Evolutionary conservation across 805 yeast genomes (phyloP).

Genomic region (Metschnikowia cubensis): DNA sequence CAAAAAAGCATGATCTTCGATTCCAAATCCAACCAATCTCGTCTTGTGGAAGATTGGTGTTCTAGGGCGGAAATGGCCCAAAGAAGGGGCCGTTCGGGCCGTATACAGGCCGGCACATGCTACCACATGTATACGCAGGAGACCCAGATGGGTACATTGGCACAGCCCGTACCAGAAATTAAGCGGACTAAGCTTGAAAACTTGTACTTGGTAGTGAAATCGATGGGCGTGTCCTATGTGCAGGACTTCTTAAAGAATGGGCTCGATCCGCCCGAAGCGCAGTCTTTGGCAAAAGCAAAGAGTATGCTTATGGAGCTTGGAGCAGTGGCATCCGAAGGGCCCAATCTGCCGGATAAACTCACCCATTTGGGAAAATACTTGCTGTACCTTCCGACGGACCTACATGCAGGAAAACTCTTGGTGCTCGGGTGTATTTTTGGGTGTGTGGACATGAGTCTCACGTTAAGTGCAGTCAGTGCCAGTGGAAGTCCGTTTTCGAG

Average conservation of each 20-base stretch:
- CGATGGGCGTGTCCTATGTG: conserved; percentile 82
- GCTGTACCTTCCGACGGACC: conserved; percentile 80
- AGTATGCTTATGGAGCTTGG: conserved; percentile 64
- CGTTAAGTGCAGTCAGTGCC: conserved; percentile 73
- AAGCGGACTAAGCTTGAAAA: conserved; percentile 80
- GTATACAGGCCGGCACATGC: conserved; percentile 80
- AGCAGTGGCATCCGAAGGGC: conserved; percentile 42
- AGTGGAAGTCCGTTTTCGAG: conserved; percentile 71
- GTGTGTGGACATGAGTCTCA: conserved; percentile 70
- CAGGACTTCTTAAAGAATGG: conserved; percentile 66
- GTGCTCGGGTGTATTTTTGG: conserved; percentile 81
- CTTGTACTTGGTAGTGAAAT: conserved; percentile 74
- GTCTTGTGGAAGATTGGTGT: conserved; percentile 76
- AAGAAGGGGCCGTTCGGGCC: conserved; percentile 97
- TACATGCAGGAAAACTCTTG: conserved; percentile 77
- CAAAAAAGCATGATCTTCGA: conserved; percentile 77
- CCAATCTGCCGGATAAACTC: conserved; percentile 32
- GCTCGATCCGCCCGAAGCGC: conserved; percentile 70
- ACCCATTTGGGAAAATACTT: conserved; percentile 79
- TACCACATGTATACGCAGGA: conserved; percentile 71
- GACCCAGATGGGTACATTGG: conserved; percentile 52
- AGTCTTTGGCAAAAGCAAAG: conserved; percentile 49
- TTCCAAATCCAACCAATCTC: conserved; percentile 60
- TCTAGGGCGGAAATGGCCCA: conserved; percentile 87
- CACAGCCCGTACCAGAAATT: conserved; percentile 85